Base-by-base conservation (phyloP, 2,329 filamentous ascomycete species). In the Aspergillus sp. region DNA sequence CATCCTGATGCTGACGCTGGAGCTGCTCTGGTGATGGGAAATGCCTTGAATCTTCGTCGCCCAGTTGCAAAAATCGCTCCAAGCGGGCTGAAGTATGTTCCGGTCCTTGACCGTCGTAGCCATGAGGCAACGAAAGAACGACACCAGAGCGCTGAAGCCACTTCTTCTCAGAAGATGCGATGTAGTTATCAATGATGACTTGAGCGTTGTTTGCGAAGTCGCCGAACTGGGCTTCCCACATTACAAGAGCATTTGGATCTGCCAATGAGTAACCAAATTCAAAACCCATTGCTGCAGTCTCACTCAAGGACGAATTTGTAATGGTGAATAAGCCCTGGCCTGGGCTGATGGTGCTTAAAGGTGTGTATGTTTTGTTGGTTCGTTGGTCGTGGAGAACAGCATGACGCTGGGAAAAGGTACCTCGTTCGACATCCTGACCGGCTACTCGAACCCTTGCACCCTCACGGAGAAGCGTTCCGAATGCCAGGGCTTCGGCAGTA, bases 131-230 rank as follows among this genome's bases (percentile, higher is more conserved):
- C 64, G 92, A 97, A 86, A 98, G 90, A 70, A 99, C 92, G 54
- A 99, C 87, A 72, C 95, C 95, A 57, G 93, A 97, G 79, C 95
- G 90, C 83, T 99, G 95, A 80, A 98, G 90, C 95, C 95, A 99
- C 83, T 99, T 99, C 66, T 91, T 89, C 81, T 99, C 95, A 74
- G 94, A 95, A 64, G 95, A 97, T 53, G 95, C 94, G 70, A 99
- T 89, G 81, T 99, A 99, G 80, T 99, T 95, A 78, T 99, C 95
- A 74, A 99, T 96, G 79, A 99, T 96, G 78, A 92, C 96, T 81
- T 99, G 95, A 47, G 95, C 94, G 74, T 97, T 99, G 86, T 99
- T 99, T 84, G 95, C 95, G 73, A 99, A 99, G 80, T 99, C 95
- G 84, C 95, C 95, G 73, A 99, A 99, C 80, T 99, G 95, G 41